A percentile compares a stretch with the other conserved stretches of the same genome.
phyloP scores from a whole-genome alignment of 1,139 yeast genomes.

The Diutina siamensis region DNA sequence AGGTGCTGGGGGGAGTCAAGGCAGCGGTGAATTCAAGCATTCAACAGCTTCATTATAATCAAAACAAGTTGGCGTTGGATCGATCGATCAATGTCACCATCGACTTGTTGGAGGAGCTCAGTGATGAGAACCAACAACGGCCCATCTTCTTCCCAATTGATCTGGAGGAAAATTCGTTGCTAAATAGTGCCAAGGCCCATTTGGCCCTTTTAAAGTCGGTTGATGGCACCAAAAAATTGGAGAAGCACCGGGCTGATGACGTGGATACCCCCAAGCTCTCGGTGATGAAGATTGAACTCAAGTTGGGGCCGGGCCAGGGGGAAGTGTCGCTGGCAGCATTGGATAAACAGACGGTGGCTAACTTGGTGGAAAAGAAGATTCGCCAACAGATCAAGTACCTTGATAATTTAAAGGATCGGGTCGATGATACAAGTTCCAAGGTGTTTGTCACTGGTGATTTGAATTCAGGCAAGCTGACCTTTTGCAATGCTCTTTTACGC shows the following conservation, averaged over 20 bases:
- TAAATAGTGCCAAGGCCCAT: constrained; percentile 38
- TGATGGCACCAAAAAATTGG: constrained; percentile 21
- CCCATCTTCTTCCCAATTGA: constrained; percentile 55
- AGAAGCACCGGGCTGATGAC: constrained; percentile 12
- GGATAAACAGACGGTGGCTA: constrained; percentile 56
- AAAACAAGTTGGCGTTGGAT: constrained; percentile 51
- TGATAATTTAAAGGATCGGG: constrained; percentile 63
- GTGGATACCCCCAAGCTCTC: constrained; percentile 33
- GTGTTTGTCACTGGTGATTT: constrained; percentile 95
- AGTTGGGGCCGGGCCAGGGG: background rate
- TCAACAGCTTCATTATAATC: constrained; percentile 60
- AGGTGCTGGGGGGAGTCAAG: background rate
- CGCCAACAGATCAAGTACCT: constrained; percentile 56
- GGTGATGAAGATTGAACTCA: constrained; percentile 1
- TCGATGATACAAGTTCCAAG: constrained; percentile 86
- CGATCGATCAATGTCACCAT: constrained; percentile 48
- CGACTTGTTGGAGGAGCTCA: constrained; percentile 41
- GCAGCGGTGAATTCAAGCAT: constrained; percentile 11
- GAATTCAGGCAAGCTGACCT: constrained; percentile 93
- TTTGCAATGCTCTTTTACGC: constrained; percentile 82
- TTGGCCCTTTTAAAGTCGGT: constrained; percentile 38
- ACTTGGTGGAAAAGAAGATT: constrained; percentile 53
- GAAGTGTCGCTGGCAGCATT: constrained; percentile 14
- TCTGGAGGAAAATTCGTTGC: constrained; percentile 20
- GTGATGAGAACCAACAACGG: constrained; percentile 42